Evolutionary conservation across 345 rosid species (phyloP), one percentile per base, ranked within the genome.

Genomic region (Tarenaya hassleriana): DNA sequence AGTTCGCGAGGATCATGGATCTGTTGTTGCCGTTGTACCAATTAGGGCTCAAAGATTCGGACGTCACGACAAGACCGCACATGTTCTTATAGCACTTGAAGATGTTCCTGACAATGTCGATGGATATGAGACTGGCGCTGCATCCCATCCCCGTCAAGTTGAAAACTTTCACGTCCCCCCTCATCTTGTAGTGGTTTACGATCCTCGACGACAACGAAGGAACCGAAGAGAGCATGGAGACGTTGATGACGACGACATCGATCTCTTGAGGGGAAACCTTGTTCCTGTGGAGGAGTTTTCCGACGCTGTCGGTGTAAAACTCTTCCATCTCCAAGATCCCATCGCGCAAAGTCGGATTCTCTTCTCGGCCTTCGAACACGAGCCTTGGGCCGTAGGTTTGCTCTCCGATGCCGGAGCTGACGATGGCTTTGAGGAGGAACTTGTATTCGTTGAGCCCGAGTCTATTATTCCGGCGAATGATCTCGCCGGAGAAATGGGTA

Each of bases 131-230:
- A 55, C 90, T 77, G 0, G 82, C 80, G 56, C 86, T 74, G 47
- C 88, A 80, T 5, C 86, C 94, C 85, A 75, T 84, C 8, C 91
- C 96, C 2, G 88, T 60, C 31, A 89, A 68, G 60, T 83, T 89
- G 64, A 74, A 83, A 3, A 72, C 66, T 58, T 82, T 85, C 0
- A 85, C 11, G 38, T 82, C 73, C 1, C 67, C 77, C 55, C 80
- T 82, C 80, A 85, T 77, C 45, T 76, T 83, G 70, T 81, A 89
- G 14, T 73, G 65, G 67, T 85, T 79, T 13, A 83, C 71, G 14
- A 83, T 68, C 41, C 91, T 71, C 24, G 87, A 54, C 0, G 97
- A 34, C 1, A 85, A 45, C 1, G 92, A 89, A 0, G 97, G 97
- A 0, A 53, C 49, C 2, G 85, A 62, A 10, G 78, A 56, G 43